Evolutionary conservation across 129 eudicot species (phyloP).

Genomic region (Flaveria sonorensis): DNA sequence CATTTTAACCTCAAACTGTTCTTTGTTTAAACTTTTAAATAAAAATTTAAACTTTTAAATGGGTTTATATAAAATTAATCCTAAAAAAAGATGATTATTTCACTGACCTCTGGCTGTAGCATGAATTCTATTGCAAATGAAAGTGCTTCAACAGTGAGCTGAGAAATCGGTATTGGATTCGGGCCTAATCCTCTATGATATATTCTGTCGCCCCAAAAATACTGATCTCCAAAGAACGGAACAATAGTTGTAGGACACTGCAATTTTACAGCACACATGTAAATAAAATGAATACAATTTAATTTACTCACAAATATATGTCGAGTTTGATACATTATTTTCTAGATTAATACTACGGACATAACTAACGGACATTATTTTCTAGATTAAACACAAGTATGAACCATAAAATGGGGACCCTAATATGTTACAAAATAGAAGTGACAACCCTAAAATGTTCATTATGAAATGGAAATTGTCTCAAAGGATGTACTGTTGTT

Average conservation of each 20-base stretch:
- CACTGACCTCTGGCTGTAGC: constrained; percentile 90
- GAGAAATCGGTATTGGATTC: constrained; percentile 78
- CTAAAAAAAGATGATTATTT: neutral
- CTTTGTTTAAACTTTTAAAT: too few species aligned
- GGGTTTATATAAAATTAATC: neutral
- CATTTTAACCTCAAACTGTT: too few species aligned
- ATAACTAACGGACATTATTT: too few species aligned
- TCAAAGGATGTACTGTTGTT: neutral
- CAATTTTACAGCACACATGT: constrained; percentile 25
- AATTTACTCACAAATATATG: neutral
- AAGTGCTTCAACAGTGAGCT: constrained; percentile 74
- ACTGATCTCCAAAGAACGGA: constrained; percentile 96
- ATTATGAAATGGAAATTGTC: neutral
- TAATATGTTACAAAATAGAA: neutral
- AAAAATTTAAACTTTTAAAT: neutral
- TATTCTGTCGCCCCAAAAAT: constrained; percentile 94
- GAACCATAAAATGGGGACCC: neutral
- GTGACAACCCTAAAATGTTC: neutral
- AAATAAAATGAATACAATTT: constrained; percentile 15
- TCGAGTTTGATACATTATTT: too few species aligned
- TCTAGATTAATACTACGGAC: too few species aligned
- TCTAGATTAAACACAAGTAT: neutral
- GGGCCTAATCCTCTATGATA: constrained; percentile 87
- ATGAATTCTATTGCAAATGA: constrained; percentile 74
- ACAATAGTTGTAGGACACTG: constrained; percentile 97